Evolutionary conservation across 164 flowering plant genomes (phyloP), one percentile per base, ranked within the genome.

Genomic region (Sedum album): DNA sequence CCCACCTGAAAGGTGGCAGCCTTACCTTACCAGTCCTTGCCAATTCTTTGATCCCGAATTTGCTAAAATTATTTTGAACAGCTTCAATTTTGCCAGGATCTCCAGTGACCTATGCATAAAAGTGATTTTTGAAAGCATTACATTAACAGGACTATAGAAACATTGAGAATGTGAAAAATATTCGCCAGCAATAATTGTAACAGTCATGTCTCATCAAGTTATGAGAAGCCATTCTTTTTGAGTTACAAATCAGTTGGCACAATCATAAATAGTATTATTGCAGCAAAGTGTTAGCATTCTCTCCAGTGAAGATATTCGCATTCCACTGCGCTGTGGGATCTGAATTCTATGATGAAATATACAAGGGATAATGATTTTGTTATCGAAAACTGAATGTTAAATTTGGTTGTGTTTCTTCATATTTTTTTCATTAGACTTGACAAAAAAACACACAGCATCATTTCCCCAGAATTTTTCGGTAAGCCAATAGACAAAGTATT

Each of bases 1-100:
- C n/a, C 30, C 30, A 26, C 4, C 15, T 57, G 60, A 35, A 35
- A 70, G n/a, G 69, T 30, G 64, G 60, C 65, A 31, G 57, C 46
- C 69, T 63, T 46, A 92, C 99, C 97, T 92, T 95, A 75, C 97
- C 97, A 69, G 99, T 95, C 81, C 96, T 83, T 20, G 97, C 94
- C 69, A 92, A 77, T 78, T 95, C 93, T 76, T 71, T 87, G 72
- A 95, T 85, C 39, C 97, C 97, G 79, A 90, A 92, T 80, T 92
- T 95, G 42, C 76, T 76, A 30, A 95, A 76, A 70, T 89, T 90
- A 73, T 90, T 85, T 66, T 78, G 81, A 10, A 90, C 81, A 65
- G 97, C 94, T 73, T 71, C 89, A 79, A 92, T 83, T 82, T 95
- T 95, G 38, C 99, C 99, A n/a, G 99, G 99, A 78, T 95, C 99